Evolutionary conservation across 2,329 filamentous ascomycete species (phyloP).

Genomic region (Cercospora sp.): DNA sequence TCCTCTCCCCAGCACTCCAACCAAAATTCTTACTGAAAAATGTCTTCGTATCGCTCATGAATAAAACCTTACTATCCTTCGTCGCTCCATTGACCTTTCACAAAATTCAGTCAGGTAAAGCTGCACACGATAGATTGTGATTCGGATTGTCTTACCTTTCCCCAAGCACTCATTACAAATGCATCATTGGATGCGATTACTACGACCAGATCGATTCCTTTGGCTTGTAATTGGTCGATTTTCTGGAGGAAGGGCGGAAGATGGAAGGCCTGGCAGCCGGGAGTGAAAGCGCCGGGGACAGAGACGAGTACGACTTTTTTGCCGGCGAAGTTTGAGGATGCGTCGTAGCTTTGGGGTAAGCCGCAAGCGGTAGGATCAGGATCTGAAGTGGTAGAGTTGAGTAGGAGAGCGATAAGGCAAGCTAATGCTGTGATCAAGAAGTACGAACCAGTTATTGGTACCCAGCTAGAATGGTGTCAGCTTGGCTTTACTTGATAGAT

Average conservation of each 20-base stretch:
- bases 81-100: slow-evolving; percentile 81
- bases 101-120: slow-evolving; percentile 19
- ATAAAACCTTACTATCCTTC: slow-evolving; percentile 71
- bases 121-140: neutral
- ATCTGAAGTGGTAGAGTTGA: neutral
- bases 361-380: slow-evolving; percentile 73
- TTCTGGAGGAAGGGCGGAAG: slow-evolving; percentile 78
- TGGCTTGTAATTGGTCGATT: slow-evolving; percentile 67
- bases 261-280: slow-evolving; percentile 79
- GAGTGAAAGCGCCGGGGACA: slow-evolving; percentile 72
- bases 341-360: slow-evolving; percentile 73
- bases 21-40: slow-evolving; percentile 77
- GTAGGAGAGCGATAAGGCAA: slow-evolving; percentile 41
- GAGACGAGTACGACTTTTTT: slow-evolving; percentile 72
- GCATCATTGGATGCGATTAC: slow-evolving; percentile 83
- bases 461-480: slow-evolving; percentile 58
- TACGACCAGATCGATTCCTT: slow-evolving; percentile 80
- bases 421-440: neutral
- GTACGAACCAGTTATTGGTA: slow-evolving; percentile 64
- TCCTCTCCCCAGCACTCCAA: slow-evolving; percentile 71
- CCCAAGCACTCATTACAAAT: slow-evolving; percentile 74
- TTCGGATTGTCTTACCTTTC: neutral
- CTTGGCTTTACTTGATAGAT: slow-evolving; percentile 32
- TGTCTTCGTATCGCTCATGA: slow-evolving; percentile 71
- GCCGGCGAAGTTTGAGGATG: slow-evolving; percentile 70